phyloP scores from a whole-genome alignment of 139 green algal species.

The Haematococcus lacustris region DNA sequence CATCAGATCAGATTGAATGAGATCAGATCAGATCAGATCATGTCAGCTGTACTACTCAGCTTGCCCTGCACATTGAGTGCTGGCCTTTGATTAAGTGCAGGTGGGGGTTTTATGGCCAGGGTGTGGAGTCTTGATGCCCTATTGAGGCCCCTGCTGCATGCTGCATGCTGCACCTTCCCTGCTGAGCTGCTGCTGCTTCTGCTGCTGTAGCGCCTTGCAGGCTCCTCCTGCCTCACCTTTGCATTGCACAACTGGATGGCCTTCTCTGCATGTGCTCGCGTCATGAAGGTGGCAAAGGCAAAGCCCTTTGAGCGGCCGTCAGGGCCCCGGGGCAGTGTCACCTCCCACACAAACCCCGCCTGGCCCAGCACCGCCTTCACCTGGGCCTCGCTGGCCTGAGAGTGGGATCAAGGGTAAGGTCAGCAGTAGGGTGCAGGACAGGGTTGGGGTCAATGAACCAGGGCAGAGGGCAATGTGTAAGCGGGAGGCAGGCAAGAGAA shows the following conservation, averaged over 20 bases:
- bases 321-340: slow-evolving; percentile 51
- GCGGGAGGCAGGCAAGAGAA: no score
- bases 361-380: slow-evolving; percentile 34
- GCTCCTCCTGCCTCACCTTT: slow-evolving; percentile 31
- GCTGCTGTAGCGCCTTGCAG: no score
- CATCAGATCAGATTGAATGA: no score
- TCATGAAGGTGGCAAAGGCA: slow-evolving; percentile 84
- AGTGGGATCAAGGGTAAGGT: no score
- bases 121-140: neutral
- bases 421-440: no score
- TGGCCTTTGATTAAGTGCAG: no score
- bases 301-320: slow-evolving; percentile 70
- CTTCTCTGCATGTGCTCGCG: slow-evolving; percentile 54
- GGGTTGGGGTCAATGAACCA: no score
- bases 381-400: slow-evolving; percentile 44
- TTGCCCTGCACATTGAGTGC: no score
- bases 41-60: no score
- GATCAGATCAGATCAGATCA: no score
- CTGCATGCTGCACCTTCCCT: neutral
- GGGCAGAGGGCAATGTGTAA: no score
- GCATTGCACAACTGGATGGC: slow-evolving; percentile 76
- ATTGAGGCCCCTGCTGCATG: neutral
- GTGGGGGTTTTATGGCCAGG: neutral
- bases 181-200: no score
- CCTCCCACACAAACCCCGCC: slow-evolving; percentile 70